Evolutionary conservation across 768 basidiomycete genomes (phyloP).

Genomic region (Lentinula aciculospora): DNA sequence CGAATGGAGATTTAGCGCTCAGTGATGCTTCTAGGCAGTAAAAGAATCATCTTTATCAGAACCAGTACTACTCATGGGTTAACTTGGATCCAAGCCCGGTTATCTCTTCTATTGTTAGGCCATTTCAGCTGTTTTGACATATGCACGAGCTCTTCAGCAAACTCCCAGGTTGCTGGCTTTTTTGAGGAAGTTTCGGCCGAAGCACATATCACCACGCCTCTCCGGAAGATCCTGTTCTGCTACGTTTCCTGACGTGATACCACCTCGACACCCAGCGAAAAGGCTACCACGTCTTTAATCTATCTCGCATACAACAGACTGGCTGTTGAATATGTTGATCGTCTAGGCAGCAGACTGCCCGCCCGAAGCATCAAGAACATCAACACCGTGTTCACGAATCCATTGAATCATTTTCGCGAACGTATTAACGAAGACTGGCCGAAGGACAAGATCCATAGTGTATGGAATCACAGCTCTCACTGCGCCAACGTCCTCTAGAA

Average conservation of each 20-base stretch:
- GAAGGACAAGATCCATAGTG: constrained; percentile 64
- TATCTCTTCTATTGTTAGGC: constrained; percentile 37
- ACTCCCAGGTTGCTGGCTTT: constrained; percentile 51
- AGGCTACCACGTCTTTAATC: constrained; percentile 33
- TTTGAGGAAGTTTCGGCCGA: constrained; percentile 54
- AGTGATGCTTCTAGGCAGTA: too few relatives aligned
- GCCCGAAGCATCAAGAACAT: constrained; percentile 66
- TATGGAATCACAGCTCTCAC: constrained; percentile 54
- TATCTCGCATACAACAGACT: constrained; percentile 52
- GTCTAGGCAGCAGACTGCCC: constrained; percentile 46
- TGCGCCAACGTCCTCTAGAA: constrained; percentile 58
- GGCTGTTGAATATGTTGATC: constrained; percentile 30
- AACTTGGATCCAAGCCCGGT: background rate
- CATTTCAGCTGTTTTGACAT: constrained; percentile 51
- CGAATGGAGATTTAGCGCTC: too few relatives aligned
- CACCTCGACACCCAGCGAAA: constrained; percentile 46
- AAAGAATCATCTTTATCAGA: too few relatives aligned
- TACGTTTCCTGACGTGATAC: constrained; percentile 47
- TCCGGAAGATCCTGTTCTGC: constrained; percentile 54
- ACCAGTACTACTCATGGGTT: too few relatives aligned
- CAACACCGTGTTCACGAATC: constrained; percentile 52
- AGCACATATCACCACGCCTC: constrained; percentile 54
- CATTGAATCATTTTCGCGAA: background rate
- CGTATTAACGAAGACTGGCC: constrained; percentile 28
- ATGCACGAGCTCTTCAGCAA: constrained; percentile 50